Evolutionary conservation across 768 basidiomycete species (phyloP), one percentile per base, ranked within the genome.

Genomic region (Tricholomella constricta): DNA sequence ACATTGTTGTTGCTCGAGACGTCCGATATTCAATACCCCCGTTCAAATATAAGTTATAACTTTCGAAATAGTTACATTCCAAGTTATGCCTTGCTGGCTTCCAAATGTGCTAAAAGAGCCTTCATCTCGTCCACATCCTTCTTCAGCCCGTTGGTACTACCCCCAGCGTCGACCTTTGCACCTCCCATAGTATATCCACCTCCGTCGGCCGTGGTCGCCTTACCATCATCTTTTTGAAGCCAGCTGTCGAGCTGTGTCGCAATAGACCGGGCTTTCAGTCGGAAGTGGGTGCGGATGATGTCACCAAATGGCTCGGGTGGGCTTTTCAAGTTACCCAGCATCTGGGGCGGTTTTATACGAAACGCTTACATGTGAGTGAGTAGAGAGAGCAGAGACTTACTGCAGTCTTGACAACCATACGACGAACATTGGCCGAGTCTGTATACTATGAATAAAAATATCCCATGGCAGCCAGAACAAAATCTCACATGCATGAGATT

Each of bases 351-450:
- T 32, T 46, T 58, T 17, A 61, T 37, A 46, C 9, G n/a, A 29
- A 15, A 17, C 12, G 23, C 5, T 20, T 22, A 40, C 15, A 20
- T 23, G 1, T 6, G 26, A 27, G 1, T 43, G 27, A 27, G 42
- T 40, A 46, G 26, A 38, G 29, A 17, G 54, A 45, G 19, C 22
- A 20, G 45, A 60, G 43, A 58, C 82, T 59, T 69, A 91, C 91
- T 51, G 94, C 94, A 34, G 91, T 92, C 64, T 81, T 85, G 31
- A 95, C 85, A 7, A 90, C 89, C 95, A 97, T 97, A 15, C 95
- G 78, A 23, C 95, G 84, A 29, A 97, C 83, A 67, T 97, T 98
- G 38, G 91, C 89, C 31, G 92, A 94, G 69, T 94, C 91, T 94
- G 59, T 9, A 62, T 14, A 41, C 38, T 17, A 17, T 8, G 20